A percentile compares a stretch with the other conserved stretches of the same genome.
phyloP scores from a whole-genome alignment of 441 rosid species.

The Arabidopsis lyrata region DNA sequence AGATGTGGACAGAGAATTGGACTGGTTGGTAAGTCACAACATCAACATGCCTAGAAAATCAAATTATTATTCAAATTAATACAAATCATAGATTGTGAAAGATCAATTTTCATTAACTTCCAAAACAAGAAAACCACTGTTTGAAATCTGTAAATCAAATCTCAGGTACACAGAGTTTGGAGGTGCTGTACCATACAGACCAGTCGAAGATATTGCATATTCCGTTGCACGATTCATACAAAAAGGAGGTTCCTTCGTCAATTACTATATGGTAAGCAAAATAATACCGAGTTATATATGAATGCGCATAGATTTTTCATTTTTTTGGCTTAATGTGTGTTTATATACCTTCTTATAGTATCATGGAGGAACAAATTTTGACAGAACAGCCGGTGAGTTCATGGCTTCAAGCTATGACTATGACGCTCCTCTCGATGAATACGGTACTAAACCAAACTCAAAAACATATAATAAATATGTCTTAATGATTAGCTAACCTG shows the following conservation, averaged over 20 bases:
- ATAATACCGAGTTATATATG: background rate
- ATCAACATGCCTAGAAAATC: constrained; percentile 1
- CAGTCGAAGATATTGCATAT: constrained; percentile 67
- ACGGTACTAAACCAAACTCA: constrained; percentile 49
- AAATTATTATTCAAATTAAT: background rate
- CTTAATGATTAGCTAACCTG: constrained; percentile 21
- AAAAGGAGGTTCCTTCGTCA: constrained; percentile 62
- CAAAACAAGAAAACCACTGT: background rate
- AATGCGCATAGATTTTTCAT: background rate
- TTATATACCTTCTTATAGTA: constrained; percentile 46
- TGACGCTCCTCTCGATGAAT: constrained; percentile 80
- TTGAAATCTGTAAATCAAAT: constrained; percentile 5
- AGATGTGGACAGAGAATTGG: constrained; percentile 80
- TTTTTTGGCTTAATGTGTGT: constrained; percentile 22
- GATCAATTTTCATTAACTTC: background rate
- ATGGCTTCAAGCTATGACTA: constrained; percentile 78
- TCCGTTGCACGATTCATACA: constrained; percentile 63
- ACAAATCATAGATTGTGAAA: constrained; percentile 1
- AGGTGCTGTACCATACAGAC: constrained; percentile 55
- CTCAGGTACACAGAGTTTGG: constrained; percentile 51
- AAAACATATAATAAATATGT: background rate
- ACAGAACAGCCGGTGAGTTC: constrained; percentile 72
- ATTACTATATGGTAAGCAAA: constrained; percentile 63
- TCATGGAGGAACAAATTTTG: constrained; percentile 80
- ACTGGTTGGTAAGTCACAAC: constrained; percentile 60